Evolutionary conservation across 805 yeast species (phyloP).

Genomic region (Wickerhamiella slavikovae): DNA sequence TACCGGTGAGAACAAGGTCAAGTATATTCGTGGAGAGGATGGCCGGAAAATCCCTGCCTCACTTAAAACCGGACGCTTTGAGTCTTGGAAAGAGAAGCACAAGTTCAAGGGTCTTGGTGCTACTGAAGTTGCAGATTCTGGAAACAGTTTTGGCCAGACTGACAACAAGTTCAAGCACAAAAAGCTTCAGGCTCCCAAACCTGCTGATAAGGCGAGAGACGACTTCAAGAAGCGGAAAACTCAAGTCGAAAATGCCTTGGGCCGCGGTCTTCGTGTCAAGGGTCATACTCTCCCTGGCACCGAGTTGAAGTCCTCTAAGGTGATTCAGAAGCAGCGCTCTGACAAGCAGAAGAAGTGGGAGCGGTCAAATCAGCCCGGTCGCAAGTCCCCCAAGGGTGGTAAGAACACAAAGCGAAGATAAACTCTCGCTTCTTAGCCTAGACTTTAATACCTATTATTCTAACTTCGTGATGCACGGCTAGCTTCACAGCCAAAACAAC

Average conservation of each 20-base stretch:
- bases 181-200: conserved; percentile 56
- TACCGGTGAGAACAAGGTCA: conserved; percentile 40
- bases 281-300: conserved; percentile 19
- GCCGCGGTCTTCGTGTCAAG: conserved; percentile 49
- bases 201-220: conserved; percentile 82
- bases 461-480: too few relatives aligned
- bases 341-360: conserved; percentile 49
- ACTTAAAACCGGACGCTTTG: conserved; percentile 76
- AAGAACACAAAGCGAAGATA: too few relatives aligned
- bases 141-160: conserved; percentile 13
- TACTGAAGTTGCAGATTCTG: conserved; percentile 30
- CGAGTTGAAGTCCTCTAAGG: conserved; percentile 50
- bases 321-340: conserved; percentile 60
- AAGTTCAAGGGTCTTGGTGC: conserved; percentile 27
- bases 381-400: too few relatives aligned
- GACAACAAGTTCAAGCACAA: conserved; percentile 45
- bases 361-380: background rate
- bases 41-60: conserved; percentile 88
- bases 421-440: too few relatives aligned
- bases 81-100: conserved; percentile 70
- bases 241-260: conserved; percentile 63
- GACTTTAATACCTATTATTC: too few relatives aligned
- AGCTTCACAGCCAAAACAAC: too few relatives aligned
- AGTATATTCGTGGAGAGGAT: conserved; percentile 82
- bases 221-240: conserved; percentile 66